Evolutionary conservation across 1,139 yeast genomes (phyloP), one percentile per base, ranked within the genome.

Genomic region (Suhomyces anneliseae): DNA sequence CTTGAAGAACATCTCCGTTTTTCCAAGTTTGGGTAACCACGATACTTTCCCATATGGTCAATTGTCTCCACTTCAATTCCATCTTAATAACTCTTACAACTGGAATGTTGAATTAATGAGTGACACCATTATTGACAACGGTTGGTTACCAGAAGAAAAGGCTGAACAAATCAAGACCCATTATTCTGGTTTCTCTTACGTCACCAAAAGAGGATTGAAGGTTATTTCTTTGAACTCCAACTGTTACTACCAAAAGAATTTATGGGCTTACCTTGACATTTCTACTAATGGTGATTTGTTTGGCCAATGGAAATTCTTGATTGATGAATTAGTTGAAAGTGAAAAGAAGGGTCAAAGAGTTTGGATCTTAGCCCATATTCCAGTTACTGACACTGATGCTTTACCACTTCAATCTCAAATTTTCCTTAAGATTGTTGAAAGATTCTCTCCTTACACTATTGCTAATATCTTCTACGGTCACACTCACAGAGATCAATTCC

Each of bases 31-130:
- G 55, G 90, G 92, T 14, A 85, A 85, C 62, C 90, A 85, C 61
- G 90, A 85, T 58, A 79, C 85, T 15, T 85, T 78, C 71, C 90
- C 90, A 12, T 84, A 82, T 58, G 87, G 85, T 14, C 89, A 84
- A 62, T 62, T 83, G 47, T 85, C 90, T 1, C 87, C 85, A 40
- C 51, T 58, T 27, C 49, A 61, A 34, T 65, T 58, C 46, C 64
- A 64, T 42, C 67, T 74, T 47, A 69, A 71, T 43, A 75, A 77
- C 52, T 65, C 78, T 48, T 82, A 81, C 58, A 70, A 76, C 41
- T 83, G 84, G 81, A 83, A 85, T 56, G 72, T 76, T 11, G 84
- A 83, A 19, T 67, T 82, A 48, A 75, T 85, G 79, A 76, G 82
- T 38, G 78, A 81, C 43, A 57, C 85, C 45, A 83, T 88, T 87